Percentiles rank a stretch among this genome's conserved stretches.
Evolutionary conservation across 2,329 filamentous ascomycete genomes (phyloP).

Genomic region (Fusarium bulbicola): DNA sequence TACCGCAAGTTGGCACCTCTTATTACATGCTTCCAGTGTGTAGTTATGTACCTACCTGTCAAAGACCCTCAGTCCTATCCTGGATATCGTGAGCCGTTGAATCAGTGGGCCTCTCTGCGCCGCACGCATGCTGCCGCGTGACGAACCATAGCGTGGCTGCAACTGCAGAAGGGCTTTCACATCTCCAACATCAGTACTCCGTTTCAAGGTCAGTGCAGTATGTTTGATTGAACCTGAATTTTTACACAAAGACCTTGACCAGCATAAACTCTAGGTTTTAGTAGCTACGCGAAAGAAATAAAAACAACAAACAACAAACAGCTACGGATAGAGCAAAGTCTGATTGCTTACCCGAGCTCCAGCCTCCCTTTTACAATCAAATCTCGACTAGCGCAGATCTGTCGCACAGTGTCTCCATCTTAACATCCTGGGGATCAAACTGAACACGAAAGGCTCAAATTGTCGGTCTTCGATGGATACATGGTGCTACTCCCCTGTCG

Average conservation of each 20-base stretch:
- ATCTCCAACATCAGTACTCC: not conserved
- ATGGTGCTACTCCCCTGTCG: conserved; percentile 39
- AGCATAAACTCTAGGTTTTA: conserved; percentile 15
- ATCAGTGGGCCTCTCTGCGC: conserved; percentile 39
- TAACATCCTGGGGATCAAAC: conserved; percentile 33
- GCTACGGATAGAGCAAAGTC: not conserved
- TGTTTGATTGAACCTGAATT: not conserved
- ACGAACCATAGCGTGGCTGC: conserved; percentile 37
- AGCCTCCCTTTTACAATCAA: conserved; percentile 41
- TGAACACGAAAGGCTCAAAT: conserved; percentile 40
- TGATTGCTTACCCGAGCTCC: conserved; percentile 13
- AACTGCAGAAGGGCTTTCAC: not conserved
- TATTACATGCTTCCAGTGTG: not conserved
- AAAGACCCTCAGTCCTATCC: conserved; percentile 24
- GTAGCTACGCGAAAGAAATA: conserved; percentile 6
- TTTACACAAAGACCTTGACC: not conserved
- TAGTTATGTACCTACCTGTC: not conserved
- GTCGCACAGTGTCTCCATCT: conserved; percentile 38
- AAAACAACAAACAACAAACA: not conserved
- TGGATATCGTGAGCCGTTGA: conserved; percentile 37
- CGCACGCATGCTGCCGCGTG: conserved; percentile 41
- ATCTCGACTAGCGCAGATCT: conserved; percentile 44
- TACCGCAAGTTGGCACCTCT: conserved; percentile 4
- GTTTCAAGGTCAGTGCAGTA: not conserved
- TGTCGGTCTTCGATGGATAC: conserved; percentile 29